Conservation (phyloP, 2,329 filamentous ascomycete species). For the Sclerotinia nivalis region DNA sequence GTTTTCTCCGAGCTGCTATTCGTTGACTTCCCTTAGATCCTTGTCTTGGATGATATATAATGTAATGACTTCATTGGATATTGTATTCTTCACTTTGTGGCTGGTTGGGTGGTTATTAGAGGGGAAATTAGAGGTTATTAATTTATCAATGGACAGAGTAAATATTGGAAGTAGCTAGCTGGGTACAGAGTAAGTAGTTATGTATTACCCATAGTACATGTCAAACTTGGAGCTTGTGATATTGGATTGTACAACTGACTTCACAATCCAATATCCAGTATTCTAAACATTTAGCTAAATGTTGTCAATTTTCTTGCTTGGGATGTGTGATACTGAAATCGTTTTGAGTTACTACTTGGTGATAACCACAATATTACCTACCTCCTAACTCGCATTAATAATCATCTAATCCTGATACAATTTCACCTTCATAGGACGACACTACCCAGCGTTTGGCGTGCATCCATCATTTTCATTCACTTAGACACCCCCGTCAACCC, state of each 20-base stretch:
- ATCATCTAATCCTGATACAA: conserved; percentile 18
- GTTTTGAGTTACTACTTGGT: conserved; percentile 9
- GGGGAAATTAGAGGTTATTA: background rate
- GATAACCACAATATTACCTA: background rate
- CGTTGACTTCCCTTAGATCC: background rate
- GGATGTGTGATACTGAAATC: conserved; percentile 6
- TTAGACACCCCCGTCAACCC: background rate
- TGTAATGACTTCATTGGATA: background rate
- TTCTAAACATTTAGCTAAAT: background rate
- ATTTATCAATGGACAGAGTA: background rate
- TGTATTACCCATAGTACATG: background rate
- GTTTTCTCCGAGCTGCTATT: conserved; percentile 1
- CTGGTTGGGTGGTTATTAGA: background rate
- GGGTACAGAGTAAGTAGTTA: background rate
- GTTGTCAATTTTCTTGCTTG: background rate
- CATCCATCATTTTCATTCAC: background rate
- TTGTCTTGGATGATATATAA: background rate
- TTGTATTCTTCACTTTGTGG: background rate
- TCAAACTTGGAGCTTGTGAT: background rate
- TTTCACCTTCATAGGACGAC: conserved; percentile 13
- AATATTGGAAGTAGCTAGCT: background rate
- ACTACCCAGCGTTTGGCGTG: background rate
- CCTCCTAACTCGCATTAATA: background rate
- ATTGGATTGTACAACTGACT: background rate
- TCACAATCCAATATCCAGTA: background rate